Percentiles rank a stretch among this genome's conserved stretches.
phyloP scores from a whole-genome alignment of 495 filamentous ascomycete species.

The Platismatia glauca region DNA sequence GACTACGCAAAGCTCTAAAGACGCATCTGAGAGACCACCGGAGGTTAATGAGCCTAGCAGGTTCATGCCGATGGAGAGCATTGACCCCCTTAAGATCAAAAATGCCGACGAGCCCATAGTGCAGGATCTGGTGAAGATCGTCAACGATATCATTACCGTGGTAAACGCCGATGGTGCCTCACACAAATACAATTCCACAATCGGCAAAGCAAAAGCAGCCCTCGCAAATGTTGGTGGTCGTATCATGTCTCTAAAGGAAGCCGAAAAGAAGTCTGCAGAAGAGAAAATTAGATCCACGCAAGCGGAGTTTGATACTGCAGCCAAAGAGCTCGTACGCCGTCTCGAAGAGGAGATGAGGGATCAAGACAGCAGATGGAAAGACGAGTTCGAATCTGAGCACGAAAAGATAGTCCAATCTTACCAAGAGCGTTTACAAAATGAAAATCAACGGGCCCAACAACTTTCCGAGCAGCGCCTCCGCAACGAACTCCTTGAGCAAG shows the following conservation, averaged over 20 bases:
- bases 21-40: slow-evolving; percentile 30
- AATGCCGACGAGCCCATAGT: slow-evolving; percentile 77
- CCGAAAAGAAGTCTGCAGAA: slow-evolving; percentile 61
- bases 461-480: slow-evolving; percentile 69
- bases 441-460: slow-evolving; percentile 63
- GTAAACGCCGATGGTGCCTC: slow-evolving; percentile 74
- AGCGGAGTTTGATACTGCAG: slow-evolving; percentile 68
- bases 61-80: slow-evolving; percentile 51
- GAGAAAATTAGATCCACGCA: slow-evolving; percentile 62
- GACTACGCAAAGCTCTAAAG: slow-evolving; percentile 19
- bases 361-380: slow-evolving; percentile 70
- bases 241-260: slow-evolving; percentile 60
- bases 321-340: slow-evolving; percentile 64
- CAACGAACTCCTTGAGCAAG: slow-evolving; percentile 86
- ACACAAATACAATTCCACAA: slow-evolving; percentile 61
- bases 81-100: slow-evolving; percentile 64
- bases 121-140: slow-evolving; percentile 85
- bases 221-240: slow-evolving; percentile 65
- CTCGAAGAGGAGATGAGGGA: slow-evolving; percentile 61
- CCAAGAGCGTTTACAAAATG: slow-evolving; percentile 65
- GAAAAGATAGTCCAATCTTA: slow-evolving; percentile 65
- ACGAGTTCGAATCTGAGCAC: slow-evolving; percentile 84
- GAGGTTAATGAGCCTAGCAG: slow-evolving; percentile 53
- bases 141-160: slow-evolving; percentile 90
- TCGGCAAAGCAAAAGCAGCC: slow-evolving; percentile 75